Conservation (phyloP, 495 filamentous ascomycete genomes). For the Aspergillus nidulans region DNA sequence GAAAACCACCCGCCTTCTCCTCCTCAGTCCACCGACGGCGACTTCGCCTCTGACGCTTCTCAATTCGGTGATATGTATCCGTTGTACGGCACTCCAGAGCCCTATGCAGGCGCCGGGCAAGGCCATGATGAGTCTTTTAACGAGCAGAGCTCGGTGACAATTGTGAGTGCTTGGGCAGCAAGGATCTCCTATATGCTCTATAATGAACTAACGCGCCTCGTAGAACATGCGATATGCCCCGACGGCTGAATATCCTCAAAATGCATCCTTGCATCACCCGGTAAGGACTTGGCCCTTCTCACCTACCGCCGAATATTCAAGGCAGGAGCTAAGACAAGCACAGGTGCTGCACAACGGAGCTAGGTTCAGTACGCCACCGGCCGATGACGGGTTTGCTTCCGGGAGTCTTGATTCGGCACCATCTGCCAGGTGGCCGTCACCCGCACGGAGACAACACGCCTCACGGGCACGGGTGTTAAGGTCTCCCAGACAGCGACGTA, state of each 20-base stretch:
- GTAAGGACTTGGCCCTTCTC: constrained; percentile 8
- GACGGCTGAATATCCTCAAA: constrained; percentile 14
- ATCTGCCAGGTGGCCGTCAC: constrained; percentile 8
- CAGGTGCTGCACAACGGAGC: constrained; percentile 14
- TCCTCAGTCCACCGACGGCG: constrained; percentile 23
- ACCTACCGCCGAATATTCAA: background rate
- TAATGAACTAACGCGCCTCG: constrained; percentile 5
- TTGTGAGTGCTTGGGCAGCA: constrained; percentile 5
- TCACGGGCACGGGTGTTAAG: constrained; percentile 6
- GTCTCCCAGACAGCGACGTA: constrained; percentile 9
- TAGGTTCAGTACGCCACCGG: constrained; percentile 27
- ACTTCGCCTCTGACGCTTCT: constrained; percentile 13
- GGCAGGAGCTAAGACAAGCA: background rate
- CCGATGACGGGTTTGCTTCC: constrained; percentile 16
- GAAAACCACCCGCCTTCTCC: constrained; percentile 21
- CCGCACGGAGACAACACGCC: constrained; percentile 1
- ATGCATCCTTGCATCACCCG: constrained; percentile 16
- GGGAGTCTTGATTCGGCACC: constrained; percentile 11
- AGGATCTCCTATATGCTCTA: background rate
- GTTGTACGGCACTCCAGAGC: constrained; percentile 7
- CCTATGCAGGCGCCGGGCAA: background rate
- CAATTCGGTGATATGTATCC: constrained; percentile 13
- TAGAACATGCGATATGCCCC: constrained; percentile 13
- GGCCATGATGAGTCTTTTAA: constrained; percentile 2
- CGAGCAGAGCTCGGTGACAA: constrained; percentile 3